Evolutionary conservation across 179 eudicot genomes (phyloP).

Genomic region (Spergularia azorica): DNA sequence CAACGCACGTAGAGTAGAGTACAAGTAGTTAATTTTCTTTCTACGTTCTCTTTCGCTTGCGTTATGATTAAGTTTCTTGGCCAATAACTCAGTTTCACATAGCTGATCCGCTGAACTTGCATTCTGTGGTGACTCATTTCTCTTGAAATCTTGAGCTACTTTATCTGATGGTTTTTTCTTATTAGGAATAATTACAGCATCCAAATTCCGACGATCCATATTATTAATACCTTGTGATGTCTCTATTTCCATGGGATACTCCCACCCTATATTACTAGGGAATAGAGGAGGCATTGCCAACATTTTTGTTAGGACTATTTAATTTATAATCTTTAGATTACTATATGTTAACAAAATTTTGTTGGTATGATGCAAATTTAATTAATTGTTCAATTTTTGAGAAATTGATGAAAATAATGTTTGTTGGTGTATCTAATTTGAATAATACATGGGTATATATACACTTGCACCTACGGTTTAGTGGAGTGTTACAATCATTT

Average conservation of each 20-base stretch:
- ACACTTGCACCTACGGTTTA: no score
- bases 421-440: no score
- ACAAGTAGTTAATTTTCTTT: slow-evolving; percentile 57
- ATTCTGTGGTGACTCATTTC: slow-evolving; percentile 17
- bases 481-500: no score
- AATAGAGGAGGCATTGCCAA: slow-evolving; percentile 32
- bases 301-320: slow-evolving; percentile 12
- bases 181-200: background rate
- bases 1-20: slow-evolving; percentile 55
- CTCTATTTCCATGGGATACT: slow-evolving; percentile 25
- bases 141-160: background rate
- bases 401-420: no score
- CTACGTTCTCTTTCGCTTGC: slow-evolving; percentile 78
- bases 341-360: no score
- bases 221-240: slow-evolving; percentile 4
- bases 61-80: slow-evolving; percentile 64
- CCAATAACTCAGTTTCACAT: slow-evolving; percentile 4
- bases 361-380: no score
- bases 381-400: no score
- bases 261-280: slow-evolving; percentile 24
- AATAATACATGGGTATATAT: no score
- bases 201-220: slow-evolving; percentile 17
- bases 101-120: slow-evolving; percentile 17
- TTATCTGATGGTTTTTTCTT: slow-evolving; percentile 6
- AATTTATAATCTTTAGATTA: background rate